Base-by-base conservation (phyloP, 2,329 filamentous ascomycete species). In the Neofusicoccum kwambonambiense region DNA sequence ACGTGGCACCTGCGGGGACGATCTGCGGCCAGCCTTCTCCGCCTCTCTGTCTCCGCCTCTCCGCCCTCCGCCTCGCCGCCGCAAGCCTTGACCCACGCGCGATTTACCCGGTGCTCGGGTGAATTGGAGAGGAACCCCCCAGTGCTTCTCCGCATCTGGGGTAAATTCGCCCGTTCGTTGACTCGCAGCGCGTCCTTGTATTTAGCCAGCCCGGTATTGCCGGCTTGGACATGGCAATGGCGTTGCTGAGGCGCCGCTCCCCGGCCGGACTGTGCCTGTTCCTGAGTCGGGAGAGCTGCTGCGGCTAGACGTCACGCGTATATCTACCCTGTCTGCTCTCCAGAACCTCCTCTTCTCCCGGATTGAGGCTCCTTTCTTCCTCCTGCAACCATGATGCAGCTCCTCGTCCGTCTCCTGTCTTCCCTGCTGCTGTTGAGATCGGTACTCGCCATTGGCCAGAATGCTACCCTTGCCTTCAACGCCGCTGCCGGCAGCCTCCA, bases 391-490 rank as follows among this genome's bases (percentile, higher is more conserved):
- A 65, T 37, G 5, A 62, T 39, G 57, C 44, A 22, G 49, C 27
- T 49, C 22, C 19, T 58, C 6, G 19, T 51, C 3, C 51, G 19
- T 12, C 45, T 57, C 5, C 3, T 65, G 42, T 39, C 13, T 19
- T 51, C 41, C 41, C 5, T 64, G 17, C 41, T 52, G 15, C 39
- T 66, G 13, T 15, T 44, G 11, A 13, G 45, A 3, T 15, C 69
- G 41, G 72, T 57, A 9, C 31, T 67, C 9, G 81, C 79, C 39
- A 77, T 85, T 61, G 82, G 83, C 51, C 84, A 86, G 69, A 79
- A 84, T 68, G 75, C 80, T 7, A 82, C 83, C 22, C 76, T 85
- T 56, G 74, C 75, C 17, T 82, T 82, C 75, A 78, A 68, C 71
- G 77, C 66, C 70, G 81, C 63, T 12, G 44, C 73, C 67, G 78